Base-by-base conservation (phyloP, 805 yeast genomes). In the Spathaspora sp. region DNA sequence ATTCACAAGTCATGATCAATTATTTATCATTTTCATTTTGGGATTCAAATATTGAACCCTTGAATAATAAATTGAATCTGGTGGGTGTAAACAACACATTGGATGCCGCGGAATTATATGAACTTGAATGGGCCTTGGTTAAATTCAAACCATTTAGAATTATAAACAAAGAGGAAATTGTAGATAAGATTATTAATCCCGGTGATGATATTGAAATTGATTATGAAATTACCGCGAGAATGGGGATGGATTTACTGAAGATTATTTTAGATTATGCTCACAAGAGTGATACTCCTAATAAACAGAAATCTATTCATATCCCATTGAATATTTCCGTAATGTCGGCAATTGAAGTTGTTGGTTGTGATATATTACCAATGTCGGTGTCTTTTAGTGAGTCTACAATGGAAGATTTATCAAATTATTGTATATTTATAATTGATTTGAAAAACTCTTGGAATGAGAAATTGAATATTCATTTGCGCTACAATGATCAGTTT, bases 391-490 rank as follows among this genome's bases (percentile, higher is more conserved):
- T 68, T 0, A 67, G 66, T 11, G 51, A 51, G 1, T 29, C 29
- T 7, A 45, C 60, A 1, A 42, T 50, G 5, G 18, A 49, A 6
- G 68, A 67, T 7, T 64, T 76, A 48, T 69, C 80, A 2, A 83
- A 82, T 47, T 89, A 78, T 64, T 84, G 86, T 55, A 67, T 87
- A 46, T 69, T 87, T 49, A 75, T 89, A 0, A 60, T 93, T 12
- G 98, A 94, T 63, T 67, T 94, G 52, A 78, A 90, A 56, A 93
- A 94, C 64, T 77, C 87, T 2, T 92, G 97, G 94, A 76, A 79
- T 6, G 85, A 84, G 47, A 77, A 78, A 28, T 57, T 76, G 32
- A 39, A 49, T 4, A 64, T 63, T 42, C 55, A 66, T 1, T 52
- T 80, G 10, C 56, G 57, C 1, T 73, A 70, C 53, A 66, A 66